Percentiles rank a stretch among this genome's conserved stretches.
These are phyloP conservation scores for Malassezia nana DNA, from an alignment of 1,284 basidiomycete species.

Conservation along the genomic window DNA sequence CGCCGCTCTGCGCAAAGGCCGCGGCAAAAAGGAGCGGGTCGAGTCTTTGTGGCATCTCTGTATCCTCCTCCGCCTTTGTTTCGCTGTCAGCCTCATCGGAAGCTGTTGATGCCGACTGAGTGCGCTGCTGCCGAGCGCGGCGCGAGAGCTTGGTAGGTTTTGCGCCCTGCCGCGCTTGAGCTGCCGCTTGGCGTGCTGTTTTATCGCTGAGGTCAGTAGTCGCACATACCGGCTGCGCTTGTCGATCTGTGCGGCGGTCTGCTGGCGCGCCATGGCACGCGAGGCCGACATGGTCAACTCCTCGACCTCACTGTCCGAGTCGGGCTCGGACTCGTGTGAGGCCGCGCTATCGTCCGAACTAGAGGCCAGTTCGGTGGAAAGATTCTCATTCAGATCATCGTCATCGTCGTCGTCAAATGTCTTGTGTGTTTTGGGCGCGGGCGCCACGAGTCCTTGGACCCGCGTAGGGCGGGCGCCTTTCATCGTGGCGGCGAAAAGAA, in stretches of 20 bases:
- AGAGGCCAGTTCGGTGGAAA: too few species aligned
- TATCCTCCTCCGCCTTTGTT: neutral
- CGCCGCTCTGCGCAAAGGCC: constrained; percentile 23
- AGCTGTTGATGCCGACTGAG: neutral
- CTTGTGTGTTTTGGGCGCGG: neutral
- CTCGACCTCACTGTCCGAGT: constrained; percentile 10
- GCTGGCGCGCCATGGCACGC: constrained; percentile 3
- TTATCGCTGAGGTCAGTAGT: neutral
- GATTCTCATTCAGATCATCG: too few species aligned
- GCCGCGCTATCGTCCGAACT: too few species aligned
- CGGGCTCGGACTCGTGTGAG: too few species aligned
- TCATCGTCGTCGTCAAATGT: neutral
- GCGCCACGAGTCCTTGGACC: neutral
- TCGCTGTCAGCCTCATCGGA: neutral
- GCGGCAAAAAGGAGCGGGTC: constrained; percentile 37
- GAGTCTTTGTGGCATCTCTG: neutral
- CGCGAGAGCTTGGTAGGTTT: constrained; percentile 1
- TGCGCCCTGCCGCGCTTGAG: neutral
- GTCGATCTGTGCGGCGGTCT: neutral
- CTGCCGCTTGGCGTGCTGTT: constrained; percentile 2
- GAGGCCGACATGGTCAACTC: constrained; percentile 9
- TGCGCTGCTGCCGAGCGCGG: constrained; percentile 1
- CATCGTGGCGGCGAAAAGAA: constrained; percentile 8
- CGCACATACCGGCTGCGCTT: neutral
- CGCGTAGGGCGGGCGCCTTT: neutral